These are phyloP conservation scores for Teratosphaeriaceae sp. DNA, from an alignment of 2,329 filamentous ascomycete genomes.

Conservation along the genomic window DNA sequence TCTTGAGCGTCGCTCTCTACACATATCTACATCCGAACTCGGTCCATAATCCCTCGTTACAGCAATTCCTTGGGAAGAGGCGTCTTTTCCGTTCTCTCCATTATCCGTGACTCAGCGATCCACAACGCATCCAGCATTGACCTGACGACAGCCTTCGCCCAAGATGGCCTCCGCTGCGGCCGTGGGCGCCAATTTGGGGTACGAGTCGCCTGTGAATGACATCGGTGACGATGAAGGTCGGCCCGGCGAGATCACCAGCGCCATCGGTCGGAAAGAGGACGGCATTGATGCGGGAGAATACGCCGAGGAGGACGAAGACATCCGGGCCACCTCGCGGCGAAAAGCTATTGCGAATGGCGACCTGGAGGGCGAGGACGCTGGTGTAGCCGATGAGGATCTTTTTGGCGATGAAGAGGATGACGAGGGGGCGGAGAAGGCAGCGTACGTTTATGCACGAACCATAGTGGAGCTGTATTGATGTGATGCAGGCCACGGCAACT, in stretches of 20 bases:
- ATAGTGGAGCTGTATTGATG: background rate
- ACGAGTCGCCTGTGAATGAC: constrained; percentile 19
- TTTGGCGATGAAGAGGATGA: constrained; percentile 40
- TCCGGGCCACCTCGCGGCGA: constrained; percentile 5
- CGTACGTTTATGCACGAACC: constrained; percentile 17
- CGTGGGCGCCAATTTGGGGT: constrained; percentile 25
- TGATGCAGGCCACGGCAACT: constrained; percentile 29
- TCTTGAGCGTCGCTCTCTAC: too few relatives aligned
- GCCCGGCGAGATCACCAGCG: constrained; percentile 22
- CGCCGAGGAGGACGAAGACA: constrained; percentile 20
- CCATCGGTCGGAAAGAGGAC: constrained; percentile 23
- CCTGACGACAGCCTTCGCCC: background rate
- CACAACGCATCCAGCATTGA: too few relatives aligned
- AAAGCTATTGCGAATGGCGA: constrained; percentile 16
- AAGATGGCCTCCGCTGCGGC: constrained; percentile 32
- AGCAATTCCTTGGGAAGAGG: too few relatives aligned
- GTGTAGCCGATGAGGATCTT: constrained; percentile 31
- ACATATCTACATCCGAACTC: too few relatives aligned
- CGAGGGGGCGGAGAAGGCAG: constrained; percentile 14
- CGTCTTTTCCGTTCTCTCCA: too few relatives aligned
- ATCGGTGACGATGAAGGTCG: constrained; percentile 24
- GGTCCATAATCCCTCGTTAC: too few relatives aligned
- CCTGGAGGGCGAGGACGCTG: constrained; percentile 14
- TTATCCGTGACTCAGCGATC: too few relatives aligned
- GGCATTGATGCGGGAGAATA: constrained; percentile 15